Evolutionary conservation across 805 yeast genomes (phyloP).

Genomic region (Starmerella stigmatis): DNA sequence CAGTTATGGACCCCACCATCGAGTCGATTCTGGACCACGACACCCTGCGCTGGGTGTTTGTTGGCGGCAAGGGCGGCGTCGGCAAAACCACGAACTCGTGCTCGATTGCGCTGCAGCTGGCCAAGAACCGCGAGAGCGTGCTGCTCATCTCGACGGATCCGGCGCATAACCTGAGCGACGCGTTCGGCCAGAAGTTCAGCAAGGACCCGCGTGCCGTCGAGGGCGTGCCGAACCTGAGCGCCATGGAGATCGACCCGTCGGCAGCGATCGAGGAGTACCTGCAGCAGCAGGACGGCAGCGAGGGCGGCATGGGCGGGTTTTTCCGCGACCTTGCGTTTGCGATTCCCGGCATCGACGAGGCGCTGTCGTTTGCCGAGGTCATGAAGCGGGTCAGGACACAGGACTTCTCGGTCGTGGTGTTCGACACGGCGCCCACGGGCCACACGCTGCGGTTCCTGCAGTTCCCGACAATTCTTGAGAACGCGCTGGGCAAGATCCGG

Average conservation of each 20-base stretch:
- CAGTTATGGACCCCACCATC: constrained; percentile 33
- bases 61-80: constrained; percentile 99
- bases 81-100: constrained; percentile 98
- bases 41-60: constrained; percentile 87
- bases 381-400: constrained; percentile 83
- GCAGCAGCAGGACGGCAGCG: constrained; percentile 34
- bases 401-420: constrained; percentile 77
- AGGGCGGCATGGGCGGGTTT: constrained; percentile 53
- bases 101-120: constrained; percentile 88
- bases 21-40: constrained; percentile 35
- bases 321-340: constrained; percentile 88
- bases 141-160: constrained; percentile 94
- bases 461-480: constrained; percentile 84
- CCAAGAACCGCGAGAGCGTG: constrained; percentile 71
- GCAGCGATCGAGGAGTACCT: constrained; percentile 82
- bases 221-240: constrained; percentile 76
- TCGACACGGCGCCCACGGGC: constrained; percentile 99
- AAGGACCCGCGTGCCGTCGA: constrained; percentile 92
- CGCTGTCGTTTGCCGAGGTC: constrained; percentile 94
- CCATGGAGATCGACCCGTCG: constrained; percentile 98
- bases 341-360: constrained; percentile 98
- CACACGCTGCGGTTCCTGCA: constrained; percentile 92
- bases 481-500: constrained; percentile 74
- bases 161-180: constrained; percentile 95
- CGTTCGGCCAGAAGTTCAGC: constrained; percentile 95